Percentiles rank a stretch among this genome's conserved stretches.
Evolutionary conservation across 225 moss, liverwort and hornwort species (phyloP).

Genomic region (Marchantia polymorpha): DNA sequence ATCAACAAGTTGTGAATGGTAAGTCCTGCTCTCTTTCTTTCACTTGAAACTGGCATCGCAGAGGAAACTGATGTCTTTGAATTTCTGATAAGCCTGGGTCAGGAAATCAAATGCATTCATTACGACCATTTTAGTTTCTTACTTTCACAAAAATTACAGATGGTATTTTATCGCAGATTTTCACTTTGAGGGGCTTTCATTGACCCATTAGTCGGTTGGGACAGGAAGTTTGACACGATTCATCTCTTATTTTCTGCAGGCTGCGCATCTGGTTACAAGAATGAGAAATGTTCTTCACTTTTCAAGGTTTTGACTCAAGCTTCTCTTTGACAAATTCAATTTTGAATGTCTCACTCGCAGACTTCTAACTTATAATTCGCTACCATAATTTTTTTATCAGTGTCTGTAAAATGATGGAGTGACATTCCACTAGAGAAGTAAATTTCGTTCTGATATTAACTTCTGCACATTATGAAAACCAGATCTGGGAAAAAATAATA

Average conservation of each 20-base stretch:
- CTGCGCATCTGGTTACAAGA: conserved; percentile 69
- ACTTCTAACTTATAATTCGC: background rate
- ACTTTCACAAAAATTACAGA: too few species aligned
- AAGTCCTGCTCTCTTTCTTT: background rate
- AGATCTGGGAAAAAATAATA: conserved; percentile 62
- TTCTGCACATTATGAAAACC: background rate
- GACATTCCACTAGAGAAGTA: too few species aligned
- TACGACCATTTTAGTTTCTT: too few species aligned
- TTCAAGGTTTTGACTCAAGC: conserved; percentile 58
- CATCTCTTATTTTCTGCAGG: conserved; percentile 39
- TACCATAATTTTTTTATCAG: background rate
- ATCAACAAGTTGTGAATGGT: conserved; percentile 78
- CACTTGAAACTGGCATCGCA: background rate
- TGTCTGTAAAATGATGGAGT: background rate
- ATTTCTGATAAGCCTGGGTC: background rate
- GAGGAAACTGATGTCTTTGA: background rate
- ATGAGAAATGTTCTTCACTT: conserved; percentile 66
- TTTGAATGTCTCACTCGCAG: background rate
- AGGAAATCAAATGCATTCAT: too few species aligned
- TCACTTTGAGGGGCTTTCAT: too few species aligned
- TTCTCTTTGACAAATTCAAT: background rate
- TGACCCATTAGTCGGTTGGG: background rate
- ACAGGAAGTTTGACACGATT: background rate
- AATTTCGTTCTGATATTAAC: too few species aligned
- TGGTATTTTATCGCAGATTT: too few species aligned